A percentile compares a stretch with the other conserved stretches of the same genome.
Evolutionary conservation across 2,329 filamentous ascomycete species (phyloP).

Genomic region (Lasiodiplodia sp.): DNA sequence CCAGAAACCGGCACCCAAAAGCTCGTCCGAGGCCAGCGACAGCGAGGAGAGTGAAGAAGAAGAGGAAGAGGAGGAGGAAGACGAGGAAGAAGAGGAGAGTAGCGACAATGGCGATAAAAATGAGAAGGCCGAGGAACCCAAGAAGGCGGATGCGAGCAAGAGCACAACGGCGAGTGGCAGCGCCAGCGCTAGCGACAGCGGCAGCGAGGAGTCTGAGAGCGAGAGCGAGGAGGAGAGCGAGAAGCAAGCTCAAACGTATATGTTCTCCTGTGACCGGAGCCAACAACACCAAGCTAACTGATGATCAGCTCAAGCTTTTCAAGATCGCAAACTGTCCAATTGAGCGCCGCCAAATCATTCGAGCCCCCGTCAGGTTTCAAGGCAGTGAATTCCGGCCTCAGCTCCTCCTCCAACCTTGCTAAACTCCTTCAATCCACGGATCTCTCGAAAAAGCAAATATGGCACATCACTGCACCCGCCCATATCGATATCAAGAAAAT

Average conservation of each 20-base stretch:
- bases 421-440: constrained; percentile 66
- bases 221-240: constrained; percentile 49
- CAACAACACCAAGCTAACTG: not conserved
- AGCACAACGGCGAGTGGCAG: not conserved
- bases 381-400: constrained; percentile 56
- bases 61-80: constrained; percentile 15
- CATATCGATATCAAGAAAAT: constrained; percentile 73
- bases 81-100: constrained; percentile 14
- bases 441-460: constrained; percentile 75
- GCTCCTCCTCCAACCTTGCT: constrained; percentile 39
- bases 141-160: constrained; percentile 6
- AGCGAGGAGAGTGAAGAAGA: constrained; percentile 18
- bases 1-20: constrained; percentile 33
- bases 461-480: constrained; percentile 79
- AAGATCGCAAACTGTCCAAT: constrained; percentile 28
- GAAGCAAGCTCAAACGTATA: constrained; percentile 33
- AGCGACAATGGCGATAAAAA: constrained; percentile 17
- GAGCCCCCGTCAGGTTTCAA: constrained; percentile 56
- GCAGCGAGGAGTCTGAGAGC: constrained; percentile 26
- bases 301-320: constrained; percentile 29
- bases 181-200: constrained; percentile 9
- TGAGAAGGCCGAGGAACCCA: constrained; percentile 20
- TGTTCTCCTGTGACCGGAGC: constrained; percentile 33
- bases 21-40: constrained; percentile 27
- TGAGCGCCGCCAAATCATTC: constrained; percentile 44